Conservation (phyloP, 1,139 yeast genomes). For the Taiozyma sp. region DNA sequence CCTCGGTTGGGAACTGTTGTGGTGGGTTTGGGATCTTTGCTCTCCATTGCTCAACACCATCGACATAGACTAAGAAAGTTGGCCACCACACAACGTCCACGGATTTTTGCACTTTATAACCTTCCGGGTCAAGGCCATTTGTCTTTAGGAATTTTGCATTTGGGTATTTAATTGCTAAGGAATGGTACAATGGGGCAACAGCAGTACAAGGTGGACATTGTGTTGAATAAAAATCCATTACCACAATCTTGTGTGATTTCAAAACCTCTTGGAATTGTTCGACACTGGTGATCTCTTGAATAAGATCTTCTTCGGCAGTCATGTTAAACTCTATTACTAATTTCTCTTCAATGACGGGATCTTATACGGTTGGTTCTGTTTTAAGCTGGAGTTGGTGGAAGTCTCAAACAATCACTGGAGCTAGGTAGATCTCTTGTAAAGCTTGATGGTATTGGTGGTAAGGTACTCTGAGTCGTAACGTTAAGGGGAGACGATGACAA, state of each 20-base stretch:
- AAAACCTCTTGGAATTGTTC: conserved; percentile 10
- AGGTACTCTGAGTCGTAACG: background rate
- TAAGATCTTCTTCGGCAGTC: conserved; percentile 3
- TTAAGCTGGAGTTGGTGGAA: background rate
- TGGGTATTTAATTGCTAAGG: conserved; percentile 15
- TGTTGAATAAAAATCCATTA: conserved; percentile 22
- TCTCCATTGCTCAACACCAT: conserved; percentile 21
- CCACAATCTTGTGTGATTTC: conserved; percentile 10
- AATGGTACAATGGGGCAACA: conserved; percentile 18
- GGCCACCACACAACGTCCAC: conserved; percentile 25
- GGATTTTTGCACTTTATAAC: conserved; percentile 16
- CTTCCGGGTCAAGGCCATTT: conserved; percentile 19
- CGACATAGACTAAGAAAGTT: conserved; percentile 20
- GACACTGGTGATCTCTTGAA: conserved; percentile 10
- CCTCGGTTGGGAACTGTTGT: conserved; percentile 18
- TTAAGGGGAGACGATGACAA: background rate
- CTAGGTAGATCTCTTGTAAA: too few species aligned
- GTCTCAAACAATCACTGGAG: background rate
- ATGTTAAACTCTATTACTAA: background rate
- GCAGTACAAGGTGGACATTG: conserved; percentile 21
- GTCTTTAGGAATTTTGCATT: conserved; percentile 18
- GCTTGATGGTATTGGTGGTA: background rate
- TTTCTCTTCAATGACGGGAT: background rate
- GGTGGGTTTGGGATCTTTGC: conserved; percentile 24
- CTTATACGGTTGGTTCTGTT: background rate